phyloP scores from a whole-genome alignment of 2,329 filamentous ascomycete genomes.

The Cordyceps tenuipes region DNA sequence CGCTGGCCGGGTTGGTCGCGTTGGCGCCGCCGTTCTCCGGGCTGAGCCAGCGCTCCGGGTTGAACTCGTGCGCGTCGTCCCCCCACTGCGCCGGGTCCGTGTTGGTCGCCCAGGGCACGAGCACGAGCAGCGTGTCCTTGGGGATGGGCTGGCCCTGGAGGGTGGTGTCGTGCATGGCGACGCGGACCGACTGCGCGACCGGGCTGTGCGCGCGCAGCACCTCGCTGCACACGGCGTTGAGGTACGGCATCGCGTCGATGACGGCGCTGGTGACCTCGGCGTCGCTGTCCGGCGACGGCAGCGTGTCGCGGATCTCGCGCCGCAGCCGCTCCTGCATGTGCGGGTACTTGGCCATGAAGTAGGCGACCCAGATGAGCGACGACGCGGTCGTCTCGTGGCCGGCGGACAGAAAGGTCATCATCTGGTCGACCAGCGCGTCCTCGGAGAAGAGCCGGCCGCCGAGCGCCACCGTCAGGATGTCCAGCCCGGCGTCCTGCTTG shows the following conservation, averaged over 20 bases:
- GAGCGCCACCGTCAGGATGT: conserved; percentile 31
- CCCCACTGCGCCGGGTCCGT: conserved; percentile 28
- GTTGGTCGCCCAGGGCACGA: conserved; percentile 24
- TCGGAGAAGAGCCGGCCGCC: conserved; percentile 26
- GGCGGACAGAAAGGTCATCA: conserved; percentile 34
- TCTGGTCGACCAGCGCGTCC: conserved; percentile 30
- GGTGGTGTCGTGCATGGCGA: conserved; percentile 23
- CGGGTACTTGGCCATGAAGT: conserved; percentile 28
- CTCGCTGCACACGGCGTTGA: conserved; percentile 58
- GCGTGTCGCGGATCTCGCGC: conserved; percentile 27
- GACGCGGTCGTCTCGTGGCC: conserved; percentile 38
- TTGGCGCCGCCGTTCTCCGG: conserved; percentile 15
- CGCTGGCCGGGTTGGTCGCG: conserved; percentile 9
- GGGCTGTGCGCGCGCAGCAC: conserved; percentile 33
- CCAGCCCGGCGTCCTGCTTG: conserved; percentile 22
- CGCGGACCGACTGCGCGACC: conserved; percentile 24
- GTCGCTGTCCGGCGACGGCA: conserved; percentile 27
- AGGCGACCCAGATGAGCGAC: conserved; percentile 32
- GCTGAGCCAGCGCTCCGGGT: conserved; percentile 30
- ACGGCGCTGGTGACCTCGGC: conserved; percentile 33
- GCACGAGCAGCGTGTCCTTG: conserved; percentile 26
- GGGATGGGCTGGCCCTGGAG: conserved; percentile 27
- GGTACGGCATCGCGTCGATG: conserved; percentile 68
- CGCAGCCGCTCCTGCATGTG: conserved; percentile 30
- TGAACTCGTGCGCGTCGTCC: conserved; percentile 25